A percentile compares a stretch with the other conserved stretches of the same genome.
Conservation (phyloP, 2,329 filamentous ascomycete species). For the Apiospora koreana region DNA sequence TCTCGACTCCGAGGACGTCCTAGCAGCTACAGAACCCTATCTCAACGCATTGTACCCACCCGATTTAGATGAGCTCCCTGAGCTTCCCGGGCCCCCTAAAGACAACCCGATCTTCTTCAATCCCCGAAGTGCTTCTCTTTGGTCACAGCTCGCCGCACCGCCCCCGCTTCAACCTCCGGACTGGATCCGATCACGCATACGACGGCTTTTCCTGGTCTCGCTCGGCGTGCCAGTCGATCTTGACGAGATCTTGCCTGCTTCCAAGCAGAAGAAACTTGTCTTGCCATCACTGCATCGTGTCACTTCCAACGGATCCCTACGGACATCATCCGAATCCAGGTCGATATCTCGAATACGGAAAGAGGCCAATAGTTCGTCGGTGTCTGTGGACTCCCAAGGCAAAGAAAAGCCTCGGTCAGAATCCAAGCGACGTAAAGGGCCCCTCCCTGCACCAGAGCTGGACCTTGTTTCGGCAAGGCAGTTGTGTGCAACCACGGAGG, state of each 20-base stretch:
- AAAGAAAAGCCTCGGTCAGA: slow-evolving; percentile 42
- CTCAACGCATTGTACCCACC: slow-evolving; percentile 66
- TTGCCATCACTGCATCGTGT: slow-evolving; percentile 67
- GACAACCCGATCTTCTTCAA: slow-evolving; percentile 75
- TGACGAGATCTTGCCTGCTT: slow-evolving; percentile 94
- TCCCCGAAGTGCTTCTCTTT: slow-evolving; percentile 84
- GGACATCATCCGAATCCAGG: slow-evolving; percentile 56
- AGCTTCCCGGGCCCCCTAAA: slow-evolving; percentile 51
- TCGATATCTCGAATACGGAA: slow-evolving; percentile 49
- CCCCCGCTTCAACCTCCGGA: slow-evolving; percentile 94
- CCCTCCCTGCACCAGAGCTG: slow-evolving; percentile 70
- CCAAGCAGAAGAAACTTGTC: slow-evolving; percentile 96
- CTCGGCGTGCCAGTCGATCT: slow-evolving; percentile 94
- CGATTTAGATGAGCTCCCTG: slow-evolving; percentile 52
- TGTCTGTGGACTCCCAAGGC: slow-evolving; percentile 61
- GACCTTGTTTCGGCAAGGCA: slow-evolving; percentile 78
- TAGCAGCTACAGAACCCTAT: slow-evolving; percentile 64
- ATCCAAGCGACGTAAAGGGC: slow-evolving; percentile 53
- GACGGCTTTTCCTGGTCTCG: slow-evolving; percentile 92
- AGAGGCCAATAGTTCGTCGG: slow-evolving; percentile 54
- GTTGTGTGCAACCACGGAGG: slow-evolving; percentile 80
- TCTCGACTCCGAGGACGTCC: slow-evolving; percentile 61
- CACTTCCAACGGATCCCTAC: slow-evolving; percentile 52
- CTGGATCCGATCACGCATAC: slow-evolving; percentile 95
- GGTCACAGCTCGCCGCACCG: slow-evolving; percentile 94